phyloP scores from a whole-genome alignment of 306 rosid species.

The Begonia masoniana region DNA sequence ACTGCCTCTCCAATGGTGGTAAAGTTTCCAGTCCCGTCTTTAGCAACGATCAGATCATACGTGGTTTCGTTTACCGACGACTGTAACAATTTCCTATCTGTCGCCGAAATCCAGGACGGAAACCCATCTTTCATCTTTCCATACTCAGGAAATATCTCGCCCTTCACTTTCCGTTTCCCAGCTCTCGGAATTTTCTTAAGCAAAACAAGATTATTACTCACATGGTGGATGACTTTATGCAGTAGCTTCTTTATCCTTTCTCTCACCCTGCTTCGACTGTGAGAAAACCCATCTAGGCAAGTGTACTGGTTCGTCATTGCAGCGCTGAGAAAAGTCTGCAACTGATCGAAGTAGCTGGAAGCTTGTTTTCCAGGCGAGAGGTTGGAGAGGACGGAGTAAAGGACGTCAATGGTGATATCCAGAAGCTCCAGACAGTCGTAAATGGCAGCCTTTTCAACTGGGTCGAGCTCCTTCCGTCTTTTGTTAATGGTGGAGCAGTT shows the following conservation, averaged over 20 bases:
- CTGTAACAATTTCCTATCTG: slow-evolving; percentile 46
- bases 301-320: slow-evolving; percentile 86
- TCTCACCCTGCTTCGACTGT: slow-evolving; percentile 21
- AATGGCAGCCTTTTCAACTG: slow-evolving; percentile 35
- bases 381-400: slow-evolving; percentile 23
- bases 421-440: slow-evolving; percentile 63
- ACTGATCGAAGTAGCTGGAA: slow-evolving; percentile 15
- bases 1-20: slow-evolving; percentile 49
- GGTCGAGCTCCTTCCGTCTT: slow-evolving; percentile 10
- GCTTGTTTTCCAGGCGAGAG: slow-evolving; percentile 20
- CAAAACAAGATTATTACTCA: slow-evolving; percentile 64
- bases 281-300: slow-evolving; percentile 67
- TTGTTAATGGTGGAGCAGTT: slow-evolving; percentile 27
- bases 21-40: slow-evolving; percentile 78
- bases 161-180: neutral
- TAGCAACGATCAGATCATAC: slow-evolving; percentile 56
- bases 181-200: slow-evolving; percentile 46
- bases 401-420: slow-evolving; percentile 34
- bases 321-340: slow-evolving; percentile 51
- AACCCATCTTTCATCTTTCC: slow-evolving; percentile 42
- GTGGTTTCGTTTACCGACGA: slow-evolving; percentile 25
- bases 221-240: slow-evolving; percentile 25
- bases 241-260: slow-evolving; percentile 18
- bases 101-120: slow-evolving; percentile 43
- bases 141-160: slow-evolving; percentile 34